Conservation (phyloP, 2,329 filamentous ascomycete genomes). For the Aspergillus pseudoglaucus region DNA sequence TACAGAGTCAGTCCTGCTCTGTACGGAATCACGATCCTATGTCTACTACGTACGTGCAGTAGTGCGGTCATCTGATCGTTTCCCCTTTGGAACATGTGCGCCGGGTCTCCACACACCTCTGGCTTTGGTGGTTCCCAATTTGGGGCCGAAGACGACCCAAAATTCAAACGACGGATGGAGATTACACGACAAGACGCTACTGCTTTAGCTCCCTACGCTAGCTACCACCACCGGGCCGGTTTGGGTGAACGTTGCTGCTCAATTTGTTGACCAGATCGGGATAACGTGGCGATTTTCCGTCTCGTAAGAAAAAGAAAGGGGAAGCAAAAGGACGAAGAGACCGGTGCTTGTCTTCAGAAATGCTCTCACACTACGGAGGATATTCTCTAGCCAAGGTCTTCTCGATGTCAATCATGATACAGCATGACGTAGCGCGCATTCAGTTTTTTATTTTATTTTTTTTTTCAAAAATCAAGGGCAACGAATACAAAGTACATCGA, state of each 20-base stretch:
- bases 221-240: background rate
- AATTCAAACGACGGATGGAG: background rate
- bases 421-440: background rate
- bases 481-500: background rate
- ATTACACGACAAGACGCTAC: background rate
- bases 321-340: background rate
- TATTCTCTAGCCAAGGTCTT: background rate
- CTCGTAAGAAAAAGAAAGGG: slow-evolving; percentile 5
- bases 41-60: background rate
- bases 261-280: background rate
- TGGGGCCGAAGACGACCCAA: background rate
- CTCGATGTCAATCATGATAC: background rate
- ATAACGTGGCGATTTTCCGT: background rate
- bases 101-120: background rate
- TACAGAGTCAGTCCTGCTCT: background rate
- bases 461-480: background rate
- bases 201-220: background rate
- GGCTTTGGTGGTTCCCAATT: background rate
- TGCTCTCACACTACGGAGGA: background rate
- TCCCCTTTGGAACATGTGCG: background rate
- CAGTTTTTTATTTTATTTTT: too few relatives aligned
- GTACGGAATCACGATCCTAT: background rate
- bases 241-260: background rate
- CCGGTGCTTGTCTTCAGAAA: background rate
- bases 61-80: background rate